Evolutionary conservation across 345 rosid species (phyloP), one percentile per base, ranked within the genome.

Genomic region (Turritis glabra): DNA sequence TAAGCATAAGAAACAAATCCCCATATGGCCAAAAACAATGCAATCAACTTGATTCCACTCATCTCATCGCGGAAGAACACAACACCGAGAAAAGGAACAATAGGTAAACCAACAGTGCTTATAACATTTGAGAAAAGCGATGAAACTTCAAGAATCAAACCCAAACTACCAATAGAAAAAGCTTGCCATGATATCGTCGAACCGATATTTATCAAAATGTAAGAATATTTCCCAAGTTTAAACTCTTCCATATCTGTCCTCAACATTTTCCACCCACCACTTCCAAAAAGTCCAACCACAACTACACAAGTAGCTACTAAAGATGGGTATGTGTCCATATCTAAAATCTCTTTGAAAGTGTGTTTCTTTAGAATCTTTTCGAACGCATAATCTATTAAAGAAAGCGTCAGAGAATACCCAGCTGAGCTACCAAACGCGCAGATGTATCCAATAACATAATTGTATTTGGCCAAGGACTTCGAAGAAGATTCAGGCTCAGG

Each of bases 151-250:
- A 77, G 67, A 18, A 77, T 50, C 72, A 77, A 71, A 43, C 80
- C 80, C 7, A 77, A 26, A 43, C 66, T 58, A 44, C 80, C 80
- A 38, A 77, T 35, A 1, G 67, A 53, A 63, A 52, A 71, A 25
- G 76, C 76, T 57, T 77, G 77, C 80, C 80, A 77, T 10, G 70
- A 54, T 25, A 77, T 54, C 26, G 71, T 47, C 2, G 76, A 8
- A 18, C 77, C 71, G 2, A 64, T 23, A 18, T 22, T 32, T 23
- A 63, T 66, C 69, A 66, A 18, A 14, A 77, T 6, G 44, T 77
- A 77, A 8, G 84, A 79, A 4, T 55, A 47, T 44, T 78, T 80
- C 54, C 93, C 96, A 1, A 77, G 51, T 11, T 58, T 15, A 58
- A 64, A 86, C 32, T 66, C 62, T 56, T 65, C 62, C 73, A 72